A percentile compares a stretch with the other conserved stretches of the same genome.
Conservation (phyloP, 345 rosid genomes). For the Syzygium oleosum region DNA sequence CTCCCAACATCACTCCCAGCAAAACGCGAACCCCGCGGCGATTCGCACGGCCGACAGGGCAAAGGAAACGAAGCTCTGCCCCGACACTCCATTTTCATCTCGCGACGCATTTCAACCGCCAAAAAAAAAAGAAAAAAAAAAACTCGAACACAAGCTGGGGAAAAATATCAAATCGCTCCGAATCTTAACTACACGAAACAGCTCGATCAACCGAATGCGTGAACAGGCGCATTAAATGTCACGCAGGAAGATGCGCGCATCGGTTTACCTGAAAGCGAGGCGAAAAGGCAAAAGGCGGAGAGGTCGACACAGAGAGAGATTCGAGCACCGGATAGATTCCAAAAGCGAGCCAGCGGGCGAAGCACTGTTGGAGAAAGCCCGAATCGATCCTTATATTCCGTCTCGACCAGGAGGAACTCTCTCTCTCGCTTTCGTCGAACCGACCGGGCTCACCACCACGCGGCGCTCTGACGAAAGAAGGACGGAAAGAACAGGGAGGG, state of each 20-base stretch:
- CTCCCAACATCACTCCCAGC: neutral
- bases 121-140: fast-evolving
- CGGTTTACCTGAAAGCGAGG: neutral
- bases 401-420: neutral
- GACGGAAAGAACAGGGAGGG: neutral
- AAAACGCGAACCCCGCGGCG: neutral
- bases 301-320: neutral
- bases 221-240: neutral
- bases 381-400: neutral
- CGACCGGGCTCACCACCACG: neutral
- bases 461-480: neutral
- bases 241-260: neutral
- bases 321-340: neutral
- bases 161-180: neutral
- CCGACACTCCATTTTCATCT: neutral
- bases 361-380: neutral
- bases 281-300: neutral
- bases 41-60: neutral
- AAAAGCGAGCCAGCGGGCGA: neutral
- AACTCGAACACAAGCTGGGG: neutral
- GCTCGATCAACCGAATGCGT: neutral
- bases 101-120: neutral
- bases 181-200: neutral
- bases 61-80: neutral
- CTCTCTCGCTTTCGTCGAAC: too few relatives aligned